Evolutionary conservation across 441 rosid genomes (phyloP).

Genomic region (Croton laevigatus): DNA sequence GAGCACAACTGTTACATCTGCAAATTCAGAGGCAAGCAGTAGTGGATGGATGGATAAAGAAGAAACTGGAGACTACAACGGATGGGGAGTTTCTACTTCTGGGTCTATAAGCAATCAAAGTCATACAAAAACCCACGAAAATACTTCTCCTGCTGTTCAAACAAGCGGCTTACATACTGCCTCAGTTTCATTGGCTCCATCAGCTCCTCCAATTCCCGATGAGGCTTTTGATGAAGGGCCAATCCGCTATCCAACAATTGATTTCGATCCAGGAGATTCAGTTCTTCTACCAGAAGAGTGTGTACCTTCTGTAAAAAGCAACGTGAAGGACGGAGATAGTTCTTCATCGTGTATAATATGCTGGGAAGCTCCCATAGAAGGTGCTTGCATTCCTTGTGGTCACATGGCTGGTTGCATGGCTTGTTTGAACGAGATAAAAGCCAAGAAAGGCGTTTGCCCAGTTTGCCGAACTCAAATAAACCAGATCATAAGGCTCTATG

Average conservation of each 20-base stretch:
- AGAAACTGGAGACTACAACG: constrained; percentile 28
- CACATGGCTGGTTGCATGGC: constrained; percentile 74
- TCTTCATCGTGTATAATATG: constrained; percentile 54
- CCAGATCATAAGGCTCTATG: constrained; percentile 46
- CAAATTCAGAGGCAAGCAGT: constrained; percentile 31
- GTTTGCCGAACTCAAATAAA: constrained; percentile 45
- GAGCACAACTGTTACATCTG: constrained; percentile 22
- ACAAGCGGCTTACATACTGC: constrained; percentile 10
- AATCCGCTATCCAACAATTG: constrained; percentile 40
- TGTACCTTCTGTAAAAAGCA: constrained; percentile 25
- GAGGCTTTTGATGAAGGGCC: constrained; percentile 35
- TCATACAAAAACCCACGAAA: constrained; percentile 13
- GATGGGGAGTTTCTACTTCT: constrained; percentile 33
- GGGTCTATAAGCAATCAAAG: constrained; percentile 21
- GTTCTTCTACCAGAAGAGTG: constrained; percentile 17
- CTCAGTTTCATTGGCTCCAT: constrained; percentile 36
- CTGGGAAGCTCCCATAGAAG: constrained; percentile 59
- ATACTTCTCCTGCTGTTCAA: constrained; percentile 16
- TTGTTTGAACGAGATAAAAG: constrained; percentile 48
- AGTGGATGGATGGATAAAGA: constrained; percentile 33
- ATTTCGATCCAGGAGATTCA: constrained; percentile 30
- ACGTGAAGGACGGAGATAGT: constrained; percentile 28
- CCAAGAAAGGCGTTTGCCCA: constrained; percentile 55
- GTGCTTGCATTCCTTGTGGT: constrained; percentile 68
- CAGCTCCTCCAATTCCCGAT: constrained; percentile 47